These are phyloP conservation scores for Leishmania arabica DNA, from an alignment of 208 protist species.

Conservation along the genomic window DNA sequence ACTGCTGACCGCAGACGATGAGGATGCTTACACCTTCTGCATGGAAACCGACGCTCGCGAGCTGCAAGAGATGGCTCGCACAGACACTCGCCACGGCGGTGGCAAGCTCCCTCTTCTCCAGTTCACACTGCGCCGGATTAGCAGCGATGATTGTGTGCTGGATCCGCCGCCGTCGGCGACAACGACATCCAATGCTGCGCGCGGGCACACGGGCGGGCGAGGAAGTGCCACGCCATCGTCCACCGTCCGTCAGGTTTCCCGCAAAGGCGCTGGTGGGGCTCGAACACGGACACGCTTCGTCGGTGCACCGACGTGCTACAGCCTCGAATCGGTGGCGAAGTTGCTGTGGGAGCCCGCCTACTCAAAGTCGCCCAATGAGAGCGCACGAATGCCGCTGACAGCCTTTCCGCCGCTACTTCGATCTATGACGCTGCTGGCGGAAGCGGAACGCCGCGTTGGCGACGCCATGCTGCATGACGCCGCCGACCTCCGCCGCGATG, in stretches of 20 bases:
- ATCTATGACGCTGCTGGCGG: slow-evolving; percentile 6
- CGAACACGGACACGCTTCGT: background rate
- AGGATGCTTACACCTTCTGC: background rate
- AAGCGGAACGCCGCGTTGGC: slow-evolving; percentile 5
- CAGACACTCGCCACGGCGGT: background rate
- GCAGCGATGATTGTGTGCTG: background rate
- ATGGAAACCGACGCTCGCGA: background rate
- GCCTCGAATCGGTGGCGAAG: background rate
- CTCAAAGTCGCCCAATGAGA: background rate
- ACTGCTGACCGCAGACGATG: slow-evolving; percentile 1
- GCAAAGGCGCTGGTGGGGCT: too few species aligned
- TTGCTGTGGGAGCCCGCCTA: background rate
- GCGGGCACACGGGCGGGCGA: background rate
- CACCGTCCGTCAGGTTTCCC: background rate
- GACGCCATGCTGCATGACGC: background rate
- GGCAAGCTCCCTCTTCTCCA: background rate
- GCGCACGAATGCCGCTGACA: background rate
- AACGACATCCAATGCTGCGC: background rate
- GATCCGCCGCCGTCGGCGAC: background rate
- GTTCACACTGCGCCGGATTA: slow-evolving; percentile 3
- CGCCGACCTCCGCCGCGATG: background rate
- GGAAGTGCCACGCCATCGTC: background rate
- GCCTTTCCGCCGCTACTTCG: slow-evolving; percentile 5
- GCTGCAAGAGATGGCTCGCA: background rate
- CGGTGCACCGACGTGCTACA: background rate